These are phyloP conservation scores for Macadamia integrifolia DNA, from an alignment of 164 flowering plant species.

Conservation along the genomic window DNA sequence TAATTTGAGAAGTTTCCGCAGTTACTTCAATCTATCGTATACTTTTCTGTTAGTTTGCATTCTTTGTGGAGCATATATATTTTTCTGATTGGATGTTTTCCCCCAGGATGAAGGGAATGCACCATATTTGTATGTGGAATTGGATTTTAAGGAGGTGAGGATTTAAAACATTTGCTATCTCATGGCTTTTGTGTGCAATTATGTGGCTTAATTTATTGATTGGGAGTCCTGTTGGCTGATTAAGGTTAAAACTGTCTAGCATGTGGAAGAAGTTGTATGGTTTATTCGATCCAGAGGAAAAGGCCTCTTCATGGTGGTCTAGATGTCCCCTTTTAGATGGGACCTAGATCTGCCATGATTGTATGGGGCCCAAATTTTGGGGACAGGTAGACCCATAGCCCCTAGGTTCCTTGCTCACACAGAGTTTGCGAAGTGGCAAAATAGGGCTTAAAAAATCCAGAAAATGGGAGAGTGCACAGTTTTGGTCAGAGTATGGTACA, in stretches of 20 bases:
- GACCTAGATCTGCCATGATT: too few relatives aligned
- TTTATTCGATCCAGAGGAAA: background rate
- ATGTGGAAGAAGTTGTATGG: conserved; percentile 1
- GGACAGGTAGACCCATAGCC: too few relatives aligned
- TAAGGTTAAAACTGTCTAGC: conserved; percentile 4
- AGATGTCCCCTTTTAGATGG: too few relatives aligned
- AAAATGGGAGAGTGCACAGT: too few relatives aligned
- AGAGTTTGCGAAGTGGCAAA: too few relatives aligned
- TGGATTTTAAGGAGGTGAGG: conserved; percentile 90
- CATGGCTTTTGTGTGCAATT: conserved; percentile 9
- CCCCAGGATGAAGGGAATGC: conserved; percentile 82
- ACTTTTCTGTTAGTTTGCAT: background rate
- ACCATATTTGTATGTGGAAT: conserved; percentile 77
- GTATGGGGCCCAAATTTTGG: too few relatives aligned
- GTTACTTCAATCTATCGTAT: background rate
- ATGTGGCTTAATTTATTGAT: too few relatives aligned
- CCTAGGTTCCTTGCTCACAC: background rate
- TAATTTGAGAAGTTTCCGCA: background rate
- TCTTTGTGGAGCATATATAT: background rate
- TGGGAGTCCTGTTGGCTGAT: conserved; percentile 9
- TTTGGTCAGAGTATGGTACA: too few relatives aligned
- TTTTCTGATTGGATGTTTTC: background rate
- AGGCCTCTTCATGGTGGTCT: too few relatives aligned
- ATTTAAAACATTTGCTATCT: conserved; percentile 14
- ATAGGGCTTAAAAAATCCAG: too few relatives aligned